Conservation (phyloP, 2,329 filamentous ascomycete genomes). For the Stemphylium vesicarium region DNA sequence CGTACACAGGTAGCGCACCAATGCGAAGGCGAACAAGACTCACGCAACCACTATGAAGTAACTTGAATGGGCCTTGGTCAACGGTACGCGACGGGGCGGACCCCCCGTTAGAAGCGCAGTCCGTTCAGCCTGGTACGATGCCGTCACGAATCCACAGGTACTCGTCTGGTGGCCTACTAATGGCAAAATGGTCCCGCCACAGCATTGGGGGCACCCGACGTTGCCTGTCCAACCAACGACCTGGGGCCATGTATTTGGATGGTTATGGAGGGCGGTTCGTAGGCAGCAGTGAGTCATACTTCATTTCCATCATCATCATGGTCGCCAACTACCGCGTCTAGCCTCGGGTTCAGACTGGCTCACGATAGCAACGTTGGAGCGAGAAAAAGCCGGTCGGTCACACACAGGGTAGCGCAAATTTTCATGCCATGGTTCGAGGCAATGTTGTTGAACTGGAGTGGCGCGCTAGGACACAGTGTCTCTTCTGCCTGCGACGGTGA, state of each 20-base stretch:
- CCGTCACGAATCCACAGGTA: no score
- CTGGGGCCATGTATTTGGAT: background rate
- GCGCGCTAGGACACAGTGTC: constrained; percentile 17
- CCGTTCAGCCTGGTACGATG: no score
- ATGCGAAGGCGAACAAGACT: no score
- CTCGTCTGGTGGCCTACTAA: no score
- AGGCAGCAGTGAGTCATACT: constrained; percentile 26
- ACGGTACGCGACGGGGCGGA: no score
- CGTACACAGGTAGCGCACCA: no score
- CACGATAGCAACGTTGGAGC: background rate
- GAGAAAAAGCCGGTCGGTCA: background rate
- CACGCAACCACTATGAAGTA: no score
- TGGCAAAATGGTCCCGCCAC: background rate
- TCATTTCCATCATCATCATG: constrained; percentile 10
- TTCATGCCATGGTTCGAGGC: constrained; percentile 12
- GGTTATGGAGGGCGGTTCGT: background rate
- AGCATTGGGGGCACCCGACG: constrained; percentile 5
- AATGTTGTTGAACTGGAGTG: constrained; percentile 9
- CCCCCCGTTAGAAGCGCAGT: no score
- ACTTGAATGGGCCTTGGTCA: no score
- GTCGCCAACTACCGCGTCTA: constrained; percentile 8
- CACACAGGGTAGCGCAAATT: constrained; percentile 28
- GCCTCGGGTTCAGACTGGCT: constrained; percentile 14
- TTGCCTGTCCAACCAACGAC: constrained; percentile 10
- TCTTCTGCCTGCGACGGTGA: constrained; percentile 25